Evolutionary conservation across 768 basidiomycete genomes (phyloP), one percentile per base, ranked within the genome.

Genomic region (Cytidiella melzeri): DNA sequence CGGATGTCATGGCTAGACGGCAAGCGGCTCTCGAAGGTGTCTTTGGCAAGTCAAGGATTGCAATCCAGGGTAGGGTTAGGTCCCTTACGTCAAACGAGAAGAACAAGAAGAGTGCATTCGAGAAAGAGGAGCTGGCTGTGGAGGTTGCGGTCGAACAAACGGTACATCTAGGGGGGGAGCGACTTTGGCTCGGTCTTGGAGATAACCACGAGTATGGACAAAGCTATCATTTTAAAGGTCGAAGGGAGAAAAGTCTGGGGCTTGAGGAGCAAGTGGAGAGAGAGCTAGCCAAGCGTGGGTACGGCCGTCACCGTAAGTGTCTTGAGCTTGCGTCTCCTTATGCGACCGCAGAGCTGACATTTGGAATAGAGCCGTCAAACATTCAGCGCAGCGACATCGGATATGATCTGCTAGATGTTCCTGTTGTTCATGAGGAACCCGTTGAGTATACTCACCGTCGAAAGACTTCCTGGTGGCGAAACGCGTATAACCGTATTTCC

Each of bases 381-480:
- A 43, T 39, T 36, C 38, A 41, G 13, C 26, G 30, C 10, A 30
- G 25, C 19, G 27, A 23, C 39, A n/a, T n/a, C 5, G 13, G 9
- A 19, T 34, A 52, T 24, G 27, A 30, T 15, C 37, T 34, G n/a
- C 18, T 45, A 5, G 30, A 34, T 26, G 37, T 24, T 37, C 57
- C 51, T 40, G 41, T 49, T 50, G 41, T 53, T 12, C 55, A 52
- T 23, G 53, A 50, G 12, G 59, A 58, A 5, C 52, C 46, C 41
- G 51, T 55, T 3, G 30, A 47, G 19, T 41, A 51, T 1, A n/a
- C 23, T n/a, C 38, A 36, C 57, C 55, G 44, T n/a, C 41, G 59
- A 4, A 70, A 72, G 51, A 63, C 67, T 2, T 79, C 80, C 0
- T 82, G 80, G 80, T 82, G 81, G 81, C 72, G 73, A 15, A 71